phyloP scores from a whole-genome alignment of 2,329 filamentous ascomycete species.

The Coleophoma crateriformis region DNA sequence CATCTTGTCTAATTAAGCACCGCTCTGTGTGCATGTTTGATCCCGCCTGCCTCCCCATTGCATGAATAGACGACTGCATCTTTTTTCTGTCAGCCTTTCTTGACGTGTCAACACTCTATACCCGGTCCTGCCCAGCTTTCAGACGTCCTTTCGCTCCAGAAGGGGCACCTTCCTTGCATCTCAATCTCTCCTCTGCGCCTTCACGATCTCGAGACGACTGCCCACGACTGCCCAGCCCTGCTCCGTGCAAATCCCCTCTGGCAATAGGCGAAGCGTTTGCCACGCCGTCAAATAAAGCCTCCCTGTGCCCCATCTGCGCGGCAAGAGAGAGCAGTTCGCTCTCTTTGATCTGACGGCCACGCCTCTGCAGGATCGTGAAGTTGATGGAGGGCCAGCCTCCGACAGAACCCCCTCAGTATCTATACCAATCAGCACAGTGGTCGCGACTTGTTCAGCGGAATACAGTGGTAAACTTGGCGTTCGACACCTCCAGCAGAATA shows the following conservation, averaged over 20 bases:
- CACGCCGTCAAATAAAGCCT: no score
- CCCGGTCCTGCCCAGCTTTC: background rate
- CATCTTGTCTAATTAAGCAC: no score
- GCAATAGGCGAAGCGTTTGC: no score
- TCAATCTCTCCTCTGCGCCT: background rate
- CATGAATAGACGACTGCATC: background rate
- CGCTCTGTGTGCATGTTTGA: no score
- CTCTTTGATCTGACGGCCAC: constrained; percentile 2
- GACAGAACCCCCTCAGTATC: constrained; percentile 26
- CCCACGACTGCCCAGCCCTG: background rate
- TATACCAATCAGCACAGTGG: constrained; percentile 29
- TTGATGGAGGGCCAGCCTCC: constrained; percentile 29
- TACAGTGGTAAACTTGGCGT: constrained; percentile 19
- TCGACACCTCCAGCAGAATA: constrained; percentile 17
- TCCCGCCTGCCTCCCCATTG: background rate
- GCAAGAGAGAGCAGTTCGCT: no score
- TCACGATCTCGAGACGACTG: background rate
- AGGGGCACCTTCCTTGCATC: constrained; percentile 7
- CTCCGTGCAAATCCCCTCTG: no score
- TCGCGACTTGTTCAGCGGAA: constrained; percentile 28
- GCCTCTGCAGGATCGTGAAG: constrained; percentile 16
- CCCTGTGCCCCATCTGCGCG: no score
- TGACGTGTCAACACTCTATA: background rate
- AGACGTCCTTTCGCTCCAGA: constrained; percentile 13
- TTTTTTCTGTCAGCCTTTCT: background rate